Conservation (phyloP, 2,329 filamentous ascomycete species). For the Ilyonectria mors-panacis region DNA sequence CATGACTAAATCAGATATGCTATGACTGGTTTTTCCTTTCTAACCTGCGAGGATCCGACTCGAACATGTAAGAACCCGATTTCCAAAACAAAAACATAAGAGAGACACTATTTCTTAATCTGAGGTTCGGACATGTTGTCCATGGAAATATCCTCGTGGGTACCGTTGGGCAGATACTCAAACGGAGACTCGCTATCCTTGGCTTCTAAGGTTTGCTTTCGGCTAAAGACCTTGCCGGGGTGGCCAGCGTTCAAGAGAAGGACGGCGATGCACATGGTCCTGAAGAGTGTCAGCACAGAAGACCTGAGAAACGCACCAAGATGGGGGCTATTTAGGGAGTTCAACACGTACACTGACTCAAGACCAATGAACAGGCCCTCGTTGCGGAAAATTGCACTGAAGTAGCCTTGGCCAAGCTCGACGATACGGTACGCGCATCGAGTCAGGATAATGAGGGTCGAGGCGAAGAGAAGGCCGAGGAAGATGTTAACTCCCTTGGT, state of each 20-base stretch:
- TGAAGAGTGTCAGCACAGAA: slow-evolving; percentile 29
- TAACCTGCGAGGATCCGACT: neutral
- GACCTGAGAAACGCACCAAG: neutral
- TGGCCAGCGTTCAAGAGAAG: slow-evolving; percentile 43
- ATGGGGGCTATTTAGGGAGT: neutral
- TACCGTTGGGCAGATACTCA: slow-evolving; percentile 12
- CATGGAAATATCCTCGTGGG: slow-evolving; percentile 24
- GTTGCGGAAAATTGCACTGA: slow-evolving; percentile 44
- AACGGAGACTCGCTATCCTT: slow-evolving; percentile 23
- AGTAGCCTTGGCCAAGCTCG: slow-evolving; percentile 71
- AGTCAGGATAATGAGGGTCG: slow-evolving; percentile 70
- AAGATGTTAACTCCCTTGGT: slow-evolving; percentile 62
- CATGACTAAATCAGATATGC: neutral
- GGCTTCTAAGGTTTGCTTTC: slow-evolving; percentile 3
- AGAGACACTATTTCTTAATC: neutral
- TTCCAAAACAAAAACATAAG: neutral
- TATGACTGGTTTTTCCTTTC: neutral
- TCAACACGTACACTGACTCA: slow-evolving; percentile 41
- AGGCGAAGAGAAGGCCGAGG: slow-evolving; percentile 62
- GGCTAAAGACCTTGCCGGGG: slow-evolving; percentile 37
- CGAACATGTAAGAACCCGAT: neutral
- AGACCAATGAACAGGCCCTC: slow-evolving; percentile 45
- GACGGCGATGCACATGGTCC: slow-evolving; percentile 43
- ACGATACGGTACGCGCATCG: slow-evolving; percentile 72
- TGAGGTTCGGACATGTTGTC: neutral